A percentile compares a stretch with the other conserved stretches of the same genome.
Evolutionary conservation across 2,329 filamentous ascomycete species (phyloP).

Genomic region (Xylaria sp.): DNA sequence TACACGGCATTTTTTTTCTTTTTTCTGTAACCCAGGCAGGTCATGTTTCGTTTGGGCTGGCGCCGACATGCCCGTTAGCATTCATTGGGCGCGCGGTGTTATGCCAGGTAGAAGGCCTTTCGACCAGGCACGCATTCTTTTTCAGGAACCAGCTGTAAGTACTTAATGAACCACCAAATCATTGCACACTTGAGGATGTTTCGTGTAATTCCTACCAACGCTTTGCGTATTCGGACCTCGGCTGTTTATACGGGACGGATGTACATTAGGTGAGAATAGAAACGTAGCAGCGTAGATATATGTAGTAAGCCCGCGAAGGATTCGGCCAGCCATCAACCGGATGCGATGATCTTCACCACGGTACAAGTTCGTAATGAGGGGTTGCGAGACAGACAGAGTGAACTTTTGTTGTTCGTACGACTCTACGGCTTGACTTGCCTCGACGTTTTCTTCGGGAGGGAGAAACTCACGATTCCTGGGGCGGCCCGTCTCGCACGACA

Average conservation of each 20-base stretch:
- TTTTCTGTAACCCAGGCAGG: constrained; percentile 8
- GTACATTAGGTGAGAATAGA: neutral
- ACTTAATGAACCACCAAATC: neutral
- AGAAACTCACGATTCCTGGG: constrained; percentile 15
- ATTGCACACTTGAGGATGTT: neutral
- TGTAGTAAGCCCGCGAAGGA: neutral
- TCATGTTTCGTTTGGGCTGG: constrained; percentile 23
- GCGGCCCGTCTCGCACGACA: constrained; percentile 12
- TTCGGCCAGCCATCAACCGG: too few species aligned
- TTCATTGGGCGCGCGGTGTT: too few species aligned
- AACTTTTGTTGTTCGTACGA: too few species aligned
- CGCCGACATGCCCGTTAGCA: constrained; percentile 4
- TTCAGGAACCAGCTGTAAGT: neutral
- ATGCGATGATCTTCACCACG: constrained; percentile 20
- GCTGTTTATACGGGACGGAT: neutral
- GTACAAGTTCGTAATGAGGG: too few species aligned
- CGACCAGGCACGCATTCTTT: neutral
- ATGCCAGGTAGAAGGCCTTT: too few species aligned
- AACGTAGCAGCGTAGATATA: too few species aligned
- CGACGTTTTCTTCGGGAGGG: constrained; percentile 1
- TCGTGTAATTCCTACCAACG: neutral
- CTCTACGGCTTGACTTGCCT: constrained; percentile 24
- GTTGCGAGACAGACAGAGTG: too few species aligned
- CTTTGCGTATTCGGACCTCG: neutral
- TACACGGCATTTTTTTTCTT: too few species aligned